Percentiles rank a stretch among this genome's conserved stretches.
Evolutionary conservation across 441 rosid species (phyloP).

Genomic region (Metrosideros polymorpha): DNA sequence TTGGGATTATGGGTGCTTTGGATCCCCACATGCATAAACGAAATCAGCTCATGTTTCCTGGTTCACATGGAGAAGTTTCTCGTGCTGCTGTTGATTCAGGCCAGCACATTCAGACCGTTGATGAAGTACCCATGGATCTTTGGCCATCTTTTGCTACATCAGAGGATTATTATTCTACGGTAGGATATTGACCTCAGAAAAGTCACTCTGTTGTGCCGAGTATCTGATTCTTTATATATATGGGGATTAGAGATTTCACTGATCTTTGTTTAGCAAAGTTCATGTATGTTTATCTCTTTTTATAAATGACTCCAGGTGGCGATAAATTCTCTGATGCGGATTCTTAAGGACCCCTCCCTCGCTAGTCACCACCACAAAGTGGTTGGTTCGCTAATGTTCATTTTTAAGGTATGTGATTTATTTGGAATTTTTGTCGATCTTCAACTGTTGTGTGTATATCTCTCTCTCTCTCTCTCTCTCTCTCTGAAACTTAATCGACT

Average conservation of each 20-base stretch:
- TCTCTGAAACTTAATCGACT: background rate
- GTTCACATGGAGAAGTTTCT: conserved; percentile 85
- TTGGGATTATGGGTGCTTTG: conserved; percentile 99
- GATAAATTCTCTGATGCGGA: conserved; percentile 94
- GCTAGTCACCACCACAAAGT: conserved; percentile 98
- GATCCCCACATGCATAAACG: conserved; percentile 96
- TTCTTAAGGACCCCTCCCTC: conserved; percentile 97
- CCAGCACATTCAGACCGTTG: conserved; percentile 81
- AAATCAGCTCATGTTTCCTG: conserved; percentile 76
- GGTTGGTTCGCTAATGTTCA: conserved; percentile 96
- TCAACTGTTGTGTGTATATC: background rate
- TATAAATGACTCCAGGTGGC: conserved; percentile 60
- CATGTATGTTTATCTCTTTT: background rate
- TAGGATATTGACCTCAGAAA: conserved; percentile 15
- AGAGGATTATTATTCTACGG: conserved; percentile 96
- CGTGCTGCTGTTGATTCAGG: conserved; percentile 94
- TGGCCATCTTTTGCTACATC: conserved; percentile 96
- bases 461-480: background rate
- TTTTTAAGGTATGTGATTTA: conserved; percentile 68
- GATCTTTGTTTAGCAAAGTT: background rate
- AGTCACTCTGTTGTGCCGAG: background rate
- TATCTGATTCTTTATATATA: background rate
- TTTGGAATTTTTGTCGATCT: background rate
- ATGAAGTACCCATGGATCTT: conserved; percentile 87
- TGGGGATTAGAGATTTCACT: background rate